Evolutionary conservation across 179 eudicot species (phyloP).

Genomic region (Carnegiea gigantea): DNA sequence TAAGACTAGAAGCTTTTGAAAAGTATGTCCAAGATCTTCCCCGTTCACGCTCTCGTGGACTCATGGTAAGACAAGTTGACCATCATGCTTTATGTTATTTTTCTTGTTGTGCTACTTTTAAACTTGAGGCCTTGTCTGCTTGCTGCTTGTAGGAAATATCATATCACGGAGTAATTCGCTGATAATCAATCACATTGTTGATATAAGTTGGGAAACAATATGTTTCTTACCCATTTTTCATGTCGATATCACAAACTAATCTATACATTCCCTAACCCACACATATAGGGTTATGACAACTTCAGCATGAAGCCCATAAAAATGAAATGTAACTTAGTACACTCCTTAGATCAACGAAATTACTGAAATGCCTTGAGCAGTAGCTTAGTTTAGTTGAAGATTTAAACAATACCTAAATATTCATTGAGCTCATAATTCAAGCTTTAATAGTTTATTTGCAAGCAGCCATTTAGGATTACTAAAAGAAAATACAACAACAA

Average conservation of each 20-base stretch:
- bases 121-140: conserved; percentile 18
- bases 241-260: background rate
- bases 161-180: conserved; percentile 11
- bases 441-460: background rate
- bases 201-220: conserved; percentile 9
- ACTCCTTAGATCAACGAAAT: background rate
- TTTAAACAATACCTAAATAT: background rate
- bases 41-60: conserved; percentile 77
- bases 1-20: conserved; percentile 78
- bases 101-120: conserved; percentile 9
- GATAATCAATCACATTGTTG: conserved; percentile 15
- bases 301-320: background rate
- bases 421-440: background rate
- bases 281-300: background rate
- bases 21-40: conserved; percentile 88
- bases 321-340: background rate
- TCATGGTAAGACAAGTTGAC: conserved; percentile 63
- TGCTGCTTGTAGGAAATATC: conserved; percentile 22
- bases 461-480: background rate
- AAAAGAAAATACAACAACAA: background rate
- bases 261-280: background rate
- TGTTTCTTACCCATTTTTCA: conserved; percentile 7
- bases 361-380: background rate
- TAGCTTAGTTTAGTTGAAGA: background rate
- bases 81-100: conserved; percentile 21